Evolutionary conservation across 441 rosid species (phyloP), one percentile per base, ranked within the genome.

Genomic region (Populus trichocarpa): DNA sequence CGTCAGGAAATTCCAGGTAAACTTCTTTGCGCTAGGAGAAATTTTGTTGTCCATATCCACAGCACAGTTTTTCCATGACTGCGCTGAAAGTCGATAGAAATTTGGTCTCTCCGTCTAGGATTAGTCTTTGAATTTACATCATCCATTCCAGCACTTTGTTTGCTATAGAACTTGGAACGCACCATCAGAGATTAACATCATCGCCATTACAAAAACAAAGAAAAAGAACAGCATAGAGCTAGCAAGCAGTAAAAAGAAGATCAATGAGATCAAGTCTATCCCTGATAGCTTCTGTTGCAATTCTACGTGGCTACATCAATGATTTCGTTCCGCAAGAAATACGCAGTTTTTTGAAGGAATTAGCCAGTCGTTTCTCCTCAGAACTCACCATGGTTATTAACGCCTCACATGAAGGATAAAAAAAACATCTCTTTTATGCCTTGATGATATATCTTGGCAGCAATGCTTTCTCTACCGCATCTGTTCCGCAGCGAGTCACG

Each of bases 381-480:
- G 79, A 86, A 6, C 70, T 73, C 70, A 80, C 82, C 13, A 40
- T 82, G 53, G 73, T 80, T 16, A 71, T 86, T 26, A 66, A 72
- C 25, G 86, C 80, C 77, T 59, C 88, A 10, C 84, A 78, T 20
- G 81, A 82, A 30, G 88, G 85, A 18, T 78, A 78, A 1, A 78
- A 57, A 22, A 86, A 86, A 75, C 78, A 81, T 70, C 78, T 84
- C 18, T 84, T 71, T 78, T 59, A 71, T 25, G 85, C 87, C 1
- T 63, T 73, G 35, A 35, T 70, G 26, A 25, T 76, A 1, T 85
- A 81, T 64, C 84, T 85, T 2, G 84, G 85, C 26, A 77, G 71
- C 74, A 36, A 30, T 26, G 67, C 72, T 35, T 75, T 18, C 75
- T 42, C 25, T 9, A 46, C 33, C 13, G n/a, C 65, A 8, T 23